phyloP scores from a whole-genome alignment of 2,329 filamentous ascomycete genomes.

The Karstenula rhodostoma region DNA sequence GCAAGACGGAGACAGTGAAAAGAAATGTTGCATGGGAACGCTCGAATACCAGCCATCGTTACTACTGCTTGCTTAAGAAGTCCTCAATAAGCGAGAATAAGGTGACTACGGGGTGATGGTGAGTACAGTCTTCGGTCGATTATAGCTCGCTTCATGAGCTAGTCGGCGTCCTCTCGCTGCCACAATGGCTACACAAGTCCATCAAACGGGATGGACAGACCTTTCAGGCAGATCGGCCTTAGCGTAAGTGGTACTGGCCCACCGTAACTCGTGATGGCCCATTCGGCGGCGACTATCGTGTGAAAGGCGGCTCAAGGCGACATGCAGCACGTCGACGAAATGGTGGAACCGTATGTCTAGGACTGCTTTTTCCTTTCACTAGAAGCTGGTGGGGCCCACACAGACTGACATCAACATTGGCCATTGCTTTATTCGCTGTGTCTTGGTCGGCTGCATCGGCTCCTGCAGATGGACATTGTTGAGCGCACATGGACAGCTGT shows the following conservation, averaged over 20 bases:
- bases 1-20: neutral
- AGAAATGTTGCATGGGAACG: neutral
- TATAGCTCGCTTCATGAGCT: conserved; percentile 11
- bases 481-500: neutral
- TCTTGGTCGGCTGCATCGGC: conserved; percentile 12
- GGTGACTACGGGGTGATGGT: neutral
- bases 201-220: conserved; percentile 23
- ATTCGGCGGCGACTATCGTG: conserved; percentile 12
- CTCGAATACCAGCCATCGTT: neutral
- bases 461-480: neutral
- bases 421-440: neutral
- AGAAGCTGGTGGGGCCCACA: neutral
- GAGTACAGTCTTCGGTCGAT: conserved; percentile 7
- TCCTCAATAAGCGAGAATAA: neutral
- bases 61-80: neutral
- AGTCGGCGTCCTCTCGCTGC: conserved; percentile 27
- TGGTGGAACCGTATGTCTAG: neutral
- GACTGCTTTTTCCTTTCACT: conserved; percentile 1
- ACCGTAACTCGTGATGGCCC: conserved; percentile 10
- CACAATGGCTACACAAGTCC: conserved; percentile 35
- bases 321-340: neutral
- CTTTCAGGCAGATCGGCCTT: conserved; percentile 19
- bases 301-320: neutral
- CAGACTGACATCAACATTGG: neutral
- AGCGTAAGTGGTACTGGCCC: conserved; percentile 15